Evolutionary conservation across 768 basidiomycete genomes (phyloP), one percentile per base, ranked within the genome.

Genomic region (Harrya chromipes): DNA sequence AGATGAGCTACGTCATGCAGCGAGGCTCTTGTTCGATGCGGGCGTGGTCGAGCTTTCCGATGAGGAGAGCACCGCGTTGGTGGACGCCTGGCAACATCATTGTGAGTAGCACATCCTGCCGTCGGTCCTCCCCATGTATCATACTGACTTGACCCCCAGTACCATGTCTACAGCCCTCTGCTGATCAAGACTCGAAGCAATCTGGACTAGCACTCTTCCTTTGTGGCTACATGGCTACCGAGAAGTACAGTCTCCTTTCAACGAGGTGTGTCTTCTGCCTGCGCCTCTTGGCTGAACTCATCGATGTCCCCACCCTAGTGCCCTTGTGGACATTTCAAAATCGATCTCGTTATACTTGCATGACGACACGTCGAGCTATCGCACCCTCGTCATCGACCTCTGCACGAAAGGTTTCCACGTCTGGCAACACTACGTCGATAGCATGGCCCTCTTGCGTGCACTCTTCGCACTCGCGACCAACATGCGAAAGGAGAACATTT

Each of bases 401-500:
- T 93, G 90, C 58, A 85, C 89, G 2, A 83, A 89, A 39, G 95
- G 95, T 0, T 98, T 97, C 63, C 80, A 86, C 39, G 83, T 94
- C 42, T 98, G 94, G 94, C 93, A 97, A 61, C 84, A 92, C 56
- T 93, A 94, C 57, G 78, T 94, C 50, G 94, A 98, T 57, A 82
- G 93, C 0, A 87, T 93, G 74, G 85, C 86, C 50, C 84, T 97
- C 47, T 72, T 98, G 16, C 84, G 95, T 6, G 79, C 85, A 1
- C 76, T 98, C 11, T 95, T 94, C 64, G 75, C 72, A 16, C 75
- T 97, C 21, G 87, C 93, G 0, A 92, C 92, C 4, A 82, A 72
- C 47, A 66, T 77, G 24, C 76, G 79, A 24, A 90, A 90, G 56
- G 87, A 90, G n/a, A 71, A 76, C 0, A 83, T 86, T 26, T 78